These are phyloP conservation scores for Podospora pseudocomata DNA, from an alignment of 495 filamentous ascomycete genomes.

Conservation along the genomic window DNA sequence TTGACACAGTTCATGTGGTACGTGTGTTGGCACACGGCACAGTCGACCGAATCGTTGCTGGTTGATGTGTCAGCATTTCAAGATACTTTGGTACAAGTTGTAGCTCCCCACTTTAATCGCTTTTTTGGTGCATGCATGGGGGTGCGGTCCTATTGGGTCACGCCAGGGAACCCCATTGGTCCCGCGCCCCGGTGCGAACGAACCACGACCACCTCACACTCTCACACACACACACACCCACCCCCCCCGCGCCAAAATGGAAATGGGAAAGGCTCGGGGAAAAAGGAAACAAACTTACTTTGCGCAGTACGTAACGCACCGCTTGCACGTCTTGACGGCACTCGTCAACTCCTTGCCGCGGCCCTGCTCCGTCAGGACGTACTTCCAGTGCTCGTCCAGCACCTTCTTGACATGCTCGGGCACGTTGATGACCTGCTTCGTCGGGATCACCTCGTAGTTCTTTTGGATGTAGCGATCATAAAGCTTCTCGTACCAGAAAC, in stretches of 20 bases:
- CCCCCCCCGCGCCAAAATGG: slow-evolving; percentile 4
- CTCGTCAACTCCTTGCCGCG: slow-evolving; percentile 93
- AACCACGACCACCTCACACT: not conserved
- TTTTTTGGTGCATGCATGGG: not conserved
- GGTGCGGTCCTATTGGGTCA: slow-evolving; percentile 4
- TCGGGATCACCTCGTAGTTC: slow-evolving; percentile 94
- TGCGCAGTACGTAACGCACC: slow-evolving; percentile 84
- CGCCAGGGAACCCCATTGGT: slow-evolving; percentile 1
- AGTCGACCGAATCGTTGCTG: slow-evolving; percentile 93
- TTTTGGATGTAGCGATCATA: slow-evolving; percentile 98
- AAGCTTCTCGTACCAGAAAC: slow-evolving; percentile 96
- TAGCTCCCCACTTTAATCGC: slow-evolving; percentile 9
- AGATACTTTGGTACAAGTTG: not conserved
- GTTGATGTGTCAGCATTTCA: slow-evolving; percentile 32
- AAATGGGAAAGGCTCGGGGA: slow-evolving; percentile 19
- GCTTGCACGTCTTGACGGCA: slow-evolving; percentile 93
- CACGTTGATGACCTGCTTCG: slow-evolving; percentile 90
- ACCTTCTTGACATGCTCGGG: slow-evolving; percentile 90
- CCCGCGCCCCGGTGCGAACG: not conserved
- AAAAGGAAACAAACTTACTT: slow-evolving; percentile 54
- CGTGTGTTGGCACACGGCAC: slow-evolving; percentile 87
- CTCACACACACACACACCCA: no score
- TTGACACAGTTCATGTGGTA: slow-evolving; percentile 99
- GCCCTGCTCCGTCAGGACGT: slow-evolving; percentile 85
- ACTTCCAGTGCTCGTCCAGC: slow-evolving; percentile 92